Evolutionary conservation across 345 rosid genomes (phyloP).

Genomic region (Eutrema yunnanense): DNA sequence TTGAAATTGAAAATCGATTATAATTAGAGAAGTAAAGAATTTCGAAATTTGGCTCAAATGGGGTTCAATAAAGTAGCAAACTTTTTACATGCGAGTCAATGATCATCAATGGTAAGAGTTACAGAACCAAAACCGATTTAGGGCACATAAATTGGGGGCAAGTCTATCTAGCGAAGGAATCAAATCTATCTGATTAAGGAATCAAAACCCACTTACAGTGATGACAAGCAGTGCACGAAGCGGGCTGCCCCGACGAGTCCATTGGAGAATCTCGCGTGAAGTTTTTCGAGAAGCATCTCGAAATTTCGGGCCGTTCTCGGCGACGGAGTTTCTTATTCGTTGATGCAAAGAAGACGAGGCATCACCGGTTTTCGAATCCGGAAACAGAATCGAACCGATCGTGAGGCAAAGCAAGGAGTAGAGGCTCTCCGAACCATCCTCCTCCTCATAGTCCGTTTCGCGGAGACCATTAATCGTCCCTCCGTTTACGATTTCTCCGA

Average conservation of each 20-base stretch:
- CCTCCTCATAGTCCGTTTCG: neutral
- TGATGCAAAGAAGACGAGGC: conserved; percentile 40
- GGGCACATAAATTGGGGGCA: neutral
- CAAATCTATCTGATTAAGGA: neutral
- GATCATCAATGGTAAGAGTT: neutral
- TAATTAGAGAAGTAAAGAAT: neutral
- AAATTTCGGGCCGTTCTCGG: conserved; percentile 46
- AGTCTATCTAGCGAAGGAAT: neutral
- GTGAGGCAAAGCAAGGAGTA: conserved; percentile 41
- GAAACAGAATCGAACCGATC: conserved; percentile 42
- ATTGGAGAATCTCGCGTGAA: conserved; percentile 40
- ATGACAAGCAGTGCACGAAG: conserved; percentile 78
- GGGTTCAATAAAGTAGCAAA: neutral
- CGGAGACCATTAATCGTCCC: neutral
- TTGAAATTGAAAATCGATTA: neutral
- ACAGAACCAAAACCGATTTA: neutral
- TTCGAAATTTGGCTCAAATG: neutral
- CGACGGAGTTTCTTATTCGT: conserved; percentile 44
- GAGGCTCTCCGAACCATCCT: conserved; percentile 34
- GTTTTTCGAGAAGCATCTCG: conserved; percentile 50
- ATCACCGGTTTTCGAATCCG: conserved; percentile 27
- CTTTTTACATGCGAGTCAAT: neutral
- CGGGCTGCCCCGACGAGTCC: conserved; percentile 80
- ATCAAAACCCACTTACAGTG: conserved; percentile 45
- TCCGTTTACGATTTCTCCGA: conserved; percentile 21